Evolutionary conservation across 1,284 basidiomycete genomes (phyloP).

Genomic region (Cutaneotrichosporon mucoides): DNA sequence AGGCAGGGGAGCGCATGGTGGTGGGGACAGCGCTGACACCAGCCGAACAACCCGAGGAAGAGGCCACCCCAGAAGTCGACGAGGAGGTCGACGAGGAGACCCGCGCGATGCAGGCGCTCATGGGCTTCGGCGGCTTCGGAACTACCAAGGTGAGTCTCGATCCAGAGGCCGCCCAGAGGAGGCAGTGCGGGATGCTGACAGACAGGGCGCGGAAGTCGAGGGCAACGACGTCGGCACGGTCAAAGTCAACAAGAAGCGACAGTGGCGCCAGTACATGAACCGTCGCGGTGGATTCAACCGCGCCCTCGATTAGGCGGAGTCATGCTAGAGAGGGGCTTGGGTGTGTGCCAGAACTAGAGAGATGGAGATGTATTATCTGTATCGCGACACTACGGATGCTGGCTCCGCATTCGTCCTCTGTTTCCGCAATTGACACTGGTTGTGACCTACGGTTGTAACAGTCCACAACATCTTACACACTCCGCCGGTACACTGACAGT

Average conservation of each 20-base stretch:
- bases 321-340: too few species aligned
- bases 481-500: too few species aligned
- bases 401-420: too few species aligned
- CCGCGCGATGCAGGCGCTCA: conserved; percentile 78
- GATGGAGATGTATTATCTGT: too few species aligned
- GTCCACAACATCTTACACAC: too few species aligned
- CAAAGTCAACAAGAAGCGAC: conserved; percentile 79
- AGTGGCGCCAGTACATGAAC: conserved; percentile 74
- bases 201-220: conserved; percentile 68
- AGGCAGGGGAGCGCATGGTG: neutral
- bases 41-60: conserved; percentile 33
- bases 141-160: conserved; percentile 69
- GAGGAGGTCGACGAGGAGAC: conserved; percentile 62
- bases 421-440: too few species aligned
- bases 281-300: conserved; percentile 91
- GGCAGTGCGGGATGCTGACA: conserved; percentile 1
- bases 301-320: conserved; percentile 56
- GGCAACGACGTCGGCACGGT: conserved; percentile 55
- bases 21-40: neutral
- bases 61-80: conserved; percentile 63
- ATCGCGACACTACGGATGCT: too few species aligned
- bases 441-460: too few species aligned
- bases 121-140: conserved; percentile 86
- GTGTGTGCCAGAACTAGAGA: too few species aligned
- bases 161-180: too few species aligned